Percentiles rank a stretch among this genome's conserved stretches.
Evolutionary conservation across 2,329 filamentous ascomycete genomes (phyloP).

Genomic region (Pseudocercospora vitis): DNA sequence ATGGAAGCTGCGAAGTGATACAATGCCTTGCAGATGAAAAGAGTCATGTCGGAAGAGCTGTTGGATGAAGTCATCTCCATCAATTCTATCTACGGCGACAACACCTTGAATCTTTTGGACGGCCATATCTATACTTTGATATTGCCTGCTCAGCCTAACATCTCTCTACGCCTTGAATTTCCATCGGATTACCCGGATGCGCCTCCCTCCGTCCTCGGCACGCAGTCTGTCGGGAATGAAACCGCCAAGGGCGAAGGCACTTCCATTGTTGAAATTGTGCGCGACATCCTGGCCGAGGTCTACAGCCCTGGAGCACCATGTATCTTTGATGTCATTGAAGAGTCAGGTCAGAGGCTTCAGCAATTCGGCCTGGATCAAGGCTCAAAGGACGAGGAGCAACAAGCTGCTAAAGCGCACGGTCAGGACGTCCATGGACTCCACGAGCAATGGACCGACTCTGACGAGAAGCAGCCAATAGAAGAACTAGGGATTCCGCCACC

Average conservation of each 20-base stretch:
- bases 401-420: conserved; percentile 36
- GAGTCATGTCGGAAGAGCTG: conserved; percentile 44
- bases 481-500: conserved; percentile 51
- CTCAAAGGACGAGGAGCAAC: conserved; percentile 31
- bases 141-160: conserved; percentile 62
- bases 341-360: conserved; percentile 37
- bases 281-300: conserved; percentile 64
- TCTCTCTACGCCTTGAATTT: conserved; percentile 64
- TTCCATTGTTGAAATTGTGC: conserved; percentile 67
- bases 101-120: conserved; percentile 51
- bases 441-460: conserved; percentile 5
- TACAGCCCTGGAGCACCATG: conserved; percentile 77
- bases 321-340: conserved; percentile 86
- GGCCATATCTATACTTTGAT: conserved; percentile 58
- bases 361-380: conserved; percentile 32
- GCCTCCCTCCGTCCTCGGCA: conserved; percentile 72
- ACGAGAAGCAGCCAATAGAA: conserved; percentile 32
- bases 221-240: conserved; percentile 70
- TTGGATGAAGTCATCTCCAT: conserved; percentile 75
- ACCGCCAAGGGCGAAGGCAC: conserved; percentile 69
- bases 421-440: conserved; percentile 23
- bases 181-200: conserved; percentile 71
- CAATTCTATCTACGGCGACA: conserved; percentile 77
- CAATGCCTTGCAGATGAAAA: background rate
- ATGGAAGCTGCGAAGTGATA: background rate